Percentiles rank a stretch among this genome's conserved stretches.
These are phyloP conservation scores for Macrolepiota dolichaula DNA, from an alignment of 768 basidiomycete species.

Conservation along the genomic window DNA sequence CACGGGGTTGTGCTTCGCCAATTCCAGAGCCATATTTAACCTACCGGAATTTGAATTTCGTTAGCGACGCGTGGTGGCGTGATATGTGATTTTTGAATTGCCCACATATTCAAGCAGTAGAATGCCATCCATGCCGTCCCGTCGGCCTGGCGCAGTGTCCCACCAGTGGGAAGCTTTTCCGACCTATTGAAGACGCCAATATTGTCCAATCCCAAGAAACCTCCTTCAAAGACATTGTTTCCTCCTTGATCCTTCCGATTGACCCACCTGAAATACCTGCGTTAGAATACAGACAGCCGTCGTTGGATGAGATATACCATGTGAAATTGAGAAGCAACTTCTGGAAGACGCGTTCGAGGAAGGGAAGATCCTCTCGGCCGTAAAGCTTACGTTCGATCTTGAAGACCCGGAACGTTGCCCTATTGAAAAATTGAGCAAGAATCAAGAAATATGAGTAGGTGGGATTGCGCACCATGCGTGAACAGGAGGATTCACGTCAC, in stretches of 20 bases:
- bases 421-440: conserved; percentile 21
- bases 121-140: conserved; percentile 99
- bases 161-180: conserved; percentile 94
- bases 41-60: conserved; percentile 31
- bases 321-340: conserved; percentile 96
- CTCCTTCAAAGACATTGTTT: conserved; percentile 96
- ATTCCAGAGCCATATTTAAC: conserved; percentile 95
- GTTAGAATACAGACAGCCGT: background rate
- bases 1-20: conserved; percentile 95
- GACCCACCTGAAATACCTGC: conserved; percentile 70
- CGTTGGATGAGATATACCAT: conserved; percentile 46
- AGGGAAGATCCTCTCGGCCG: conserved; percentile 84
- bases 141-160: conserved; percentile 91
- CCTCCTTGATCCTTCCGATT: conserved; percentile 96
- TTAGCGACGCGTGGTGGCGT: background rate
- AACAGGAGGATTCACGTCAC: conserved; percentile 97
- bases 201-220: conserved; percentile 97
- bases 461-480: conserved; percentile 77
- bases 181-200: conserved; percentile 98
- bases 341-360: conserved; percentile 98
- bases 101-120: conserved; percentile 93
- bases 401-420: conserved; percentile 98
- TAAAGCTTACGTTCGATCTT: conserved; percentile 97
- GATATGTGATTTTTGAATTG: background rate
- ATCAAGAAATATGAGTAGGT: background rate